phyloP scores from a whole-genome alignment of 495 filamentous ascomycete species.

The Hapsidospora chrysogenum region DNA sequence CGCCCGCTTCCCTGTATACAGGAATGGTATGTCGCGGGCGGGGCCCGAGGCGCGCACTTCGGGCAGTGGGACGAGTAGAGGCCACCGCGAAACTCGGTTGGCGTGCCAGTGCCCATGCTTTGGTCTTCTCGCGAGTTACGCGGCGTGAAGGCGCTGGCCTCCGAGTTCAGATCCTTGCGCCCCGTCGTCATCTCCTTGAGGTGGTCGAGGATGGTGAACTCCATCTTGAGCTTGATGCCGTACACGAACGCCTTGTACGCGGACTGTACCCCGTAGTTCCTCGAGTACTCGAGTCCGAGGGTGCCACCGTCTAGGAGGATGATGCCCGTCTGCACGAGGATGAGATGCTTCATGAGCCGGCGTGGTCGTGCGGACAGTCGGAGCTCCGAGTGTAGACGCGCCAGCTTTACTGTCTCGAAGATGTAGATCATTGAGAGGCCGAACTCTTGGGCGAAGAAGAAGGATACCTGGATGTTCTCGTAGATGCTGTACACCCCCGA shows the following conservation, averaged over 20 bases:
- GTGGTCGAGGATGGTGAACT: slow-evolving; percentile 42
- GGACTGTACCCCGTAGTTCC: slow-evolving; percentile 36
- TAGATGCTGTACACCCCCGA: slow-evolving; percentile 31
- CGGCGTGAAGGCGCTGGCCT: too few species aligned
- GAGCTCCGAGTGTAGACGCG: slow-evolving; percentile 5
- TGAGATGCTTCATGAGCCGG: slow-evolving; percentile 34
- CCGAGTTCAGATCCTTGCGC: too few species aligned
- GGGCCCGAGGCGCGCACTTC: too few species aligned
- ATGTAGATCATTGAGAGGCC: slow-evolving; percentile 43
- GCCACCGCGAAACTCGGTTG: too few species aligned
- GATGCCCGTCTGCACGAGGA: slow-evolving; percentile 35
- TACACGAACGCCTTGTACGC: slow-evolving; percentile 40
- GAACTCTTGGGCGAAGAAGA: slow-evolving; percentile 39
- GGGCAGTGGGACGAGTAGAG: too few species aligned
- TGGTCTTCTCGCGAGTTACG: too few species aligned
- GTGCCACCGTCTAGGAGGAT: slow-evolving; percentile 17
- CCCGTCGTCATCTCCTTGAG: slow-evolving; percentile 19
- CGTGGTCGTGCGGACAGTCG: slow-evolving; percentile 1
- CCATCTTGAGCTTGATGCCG: slow-evolving; percentile 48
- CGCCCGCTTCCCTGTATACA: too few species aligned
- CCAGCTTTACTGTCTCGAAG: slow-evolving; percentile 32
- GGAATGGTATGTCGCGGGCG: too few species aligned
- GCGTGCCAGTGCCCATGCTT: too few species aligned
- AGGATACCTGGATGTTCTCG: slow-evolving; percentile 39
- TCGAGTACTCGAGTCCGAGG: slow-evolving; percentile 31